Conservation (phyloP, 768 basidiomycete species). For the Terana coerulea region DNA sequence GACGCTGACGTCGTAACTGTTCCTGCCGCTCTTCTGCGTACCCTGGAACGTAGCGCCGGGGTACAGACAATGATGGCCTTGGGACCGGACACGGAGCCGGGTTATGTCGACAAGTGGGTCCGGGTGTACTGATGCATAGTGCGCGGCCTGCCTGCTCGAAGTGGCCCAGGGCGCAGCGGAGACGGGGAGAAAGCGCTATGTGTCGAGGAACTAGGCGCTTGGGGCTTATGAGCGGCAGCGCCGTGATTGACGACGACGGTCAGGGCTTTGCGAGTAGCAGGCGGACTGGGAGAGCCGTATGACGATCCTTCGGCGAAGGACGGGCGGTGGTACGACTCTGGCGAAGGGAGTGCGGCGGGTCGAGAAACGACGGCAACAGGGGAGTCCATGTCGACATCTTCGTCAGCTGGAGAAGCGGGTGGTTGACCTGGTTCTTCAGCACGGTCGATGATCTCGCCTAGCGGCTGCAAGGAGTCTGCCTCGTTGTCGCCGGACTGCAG, state of each 20-base stretch:
- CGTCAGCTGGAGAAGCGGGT: slow-evolving; percentile 25
- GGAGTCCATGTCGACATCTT: slow-evolving; percentile 33
- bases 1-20: slow-evolving; percentile 92
- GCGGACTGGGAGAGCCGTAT: not conserved
- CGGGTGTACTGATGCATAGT: slow-evolving; percentile 22
- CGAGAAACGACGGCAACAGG: slow-evolving; percentile 8
- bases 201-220: slow-evolving; percentile 7
- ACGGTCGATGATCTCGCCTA: slow-evolving; percentile 3
- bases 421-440: slow-evolving; percentile 10
- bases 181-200: slow-evolving; percentile 8
- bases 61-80: slow-evolving; percentile 75
- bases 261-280: slow-evolving; percentile 2
- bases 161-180: slow-evolving; percentile 14
- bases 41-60: slow-evolving; percentile 88
- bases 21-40: slow-evolving; percentile 91
- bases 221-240: slow-evolving; percentile 10
- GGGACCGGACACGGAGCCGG: slow-evolving; percentile 66
- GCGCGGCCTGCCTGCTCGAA: slow-evolving; percentile 20
- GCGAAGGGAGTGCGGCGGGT: not conserved
- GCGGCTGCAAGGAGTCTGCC: slow-evolving; percentile 22
- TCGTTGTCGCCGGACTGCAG: slow-evolving; percentile 29
- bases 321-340: not conserved
- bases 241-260: slow-evolving; percentile 13
- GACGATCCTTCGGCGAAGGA: slow-evolving; percentile 3
- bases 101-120: slow-evolving; percentile 74